A percentile compares a stretch with the other conserved stretches of the same genome.
These are phyloP conservation scores for Oryza punctata DNA, from an alignment of 176 grass and related monocot species.

Conservation along the genomic window DNA sequence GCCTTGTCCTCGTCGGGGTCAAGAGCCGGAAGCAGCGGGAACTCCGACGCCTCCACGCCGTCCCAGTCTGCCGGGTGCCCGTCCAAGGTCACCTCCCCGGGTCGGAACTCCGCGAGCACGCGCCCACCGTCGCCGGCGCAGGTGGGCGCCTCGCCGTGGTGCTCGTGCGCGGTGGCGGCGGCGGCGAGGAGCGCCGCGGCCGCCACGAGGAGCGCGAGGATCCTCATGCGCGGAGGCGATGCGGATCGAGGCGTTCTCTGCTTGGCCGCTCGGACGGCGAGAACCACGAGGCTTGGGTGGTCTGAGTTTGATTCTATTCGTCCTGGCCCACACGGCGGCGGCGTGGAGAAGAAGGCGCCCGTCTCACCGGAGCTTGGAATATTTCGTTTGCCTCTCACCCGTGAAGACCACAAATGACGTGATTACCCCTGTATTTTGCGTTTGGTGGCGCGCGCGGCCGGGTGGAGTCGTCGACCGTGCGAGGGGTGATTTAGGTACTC, in stretches of 20 bases:
- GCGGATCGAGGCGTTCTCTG: conserved; percentile 21
- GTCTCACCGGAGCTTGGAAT: conserved; percentile 22
- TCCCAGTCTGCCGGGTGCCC: conserved; percentile 79
- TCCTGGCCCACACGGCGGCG: conserved; percentile 22
- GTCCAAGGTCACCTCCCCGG: conserved; percentile 78
- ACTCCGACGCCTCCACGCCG: conserved; percentile 71
- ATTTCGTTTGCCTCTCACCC: conserved; percentile 12
- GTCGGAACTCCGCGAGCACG: conserved; percentile 74
- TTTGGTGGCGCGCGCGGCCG: too few species aligned
- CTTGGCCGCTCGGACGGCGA: conserved; percentile 1
- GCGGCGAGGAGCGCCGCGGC: conserved; percentile 22
- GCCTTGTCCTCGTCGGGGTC: conserved; percentile 86
- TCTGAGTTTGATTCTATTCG: conserved; percentile 13
- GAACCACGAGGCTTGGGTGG: background rate
- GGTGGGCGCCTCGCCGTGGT: conserved; percentile 70
- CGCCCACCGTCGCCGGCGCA: conserved; percentile 51
- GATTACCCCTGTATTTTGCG: background rate
- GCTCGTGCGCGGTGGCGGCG: conserved; percentile 56
- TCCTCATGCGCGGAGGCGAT: conserved; percentile 26
- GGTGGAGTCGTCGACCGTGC: too few species aligned
- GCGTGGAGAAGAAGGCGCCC: conserved; percentile 13
- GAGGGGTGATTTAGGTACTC: conserved; percentile 11
- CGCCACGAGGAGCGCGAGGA: conserved; percentile 32
- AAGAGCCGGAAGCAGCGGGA: conserved; percentile 80
- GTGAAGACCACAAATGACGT: conserved; percentile 29